These are phyloP conservation scores for Paraleonurus japonicus DNA, from an alignment of 257 asterid species.

Conservation along the genomic window DNA sequence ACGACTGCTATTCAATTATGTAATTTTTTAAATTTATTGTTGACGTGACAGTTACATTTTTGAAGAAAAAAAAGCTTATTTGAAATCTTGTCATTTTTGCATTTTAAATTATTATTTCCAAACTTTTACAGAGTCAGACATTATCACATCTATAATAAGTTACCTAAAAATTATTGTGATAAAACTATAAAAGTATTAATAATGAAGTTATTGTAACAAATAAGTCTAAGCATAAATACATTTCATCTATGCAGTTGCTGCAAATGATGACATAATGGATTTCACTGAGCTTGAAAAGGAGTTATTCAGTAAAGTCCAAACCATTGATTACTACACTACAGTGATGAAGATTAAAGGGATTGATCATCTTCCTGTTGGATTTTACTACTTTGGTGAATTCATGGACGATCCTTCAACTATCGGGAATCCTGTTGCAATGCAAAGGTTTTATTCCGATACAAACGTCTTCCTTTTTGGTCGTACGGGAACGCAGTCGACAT, in stretches of 20 bases:
- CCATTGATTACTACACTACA: conserved; percentile 75
- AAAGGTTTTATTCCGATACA: conserved; percentile 61
- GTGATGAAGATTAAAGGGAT: conserved; percentile 76
- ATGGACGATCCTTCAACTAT: conserved; percentile 74
- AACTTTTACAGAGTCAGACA: too few relatives aligned
- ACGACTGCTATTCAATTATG: too few relatives aligned
- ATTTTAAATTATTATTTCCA: too few relatives aligned
- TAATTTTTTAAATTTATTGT: too few relatives aligned
- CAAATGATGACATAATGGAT: conserved; percentile 43
- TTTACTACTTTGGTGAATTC: conserved; percentile 75
- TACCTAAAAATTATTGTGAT: too few relatives aligned
- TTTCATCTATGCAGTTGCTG: conserved; percentile 36
- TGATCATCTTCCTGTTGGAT: conserved; percentile 70
- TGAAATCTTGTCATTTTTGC: too few relatives aligned
- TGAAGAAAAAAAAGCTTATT: too few relatives aligned
- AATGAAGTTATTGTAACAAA: too few relatives aligned
- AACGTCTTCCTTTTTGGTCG: conserved; percentile 76
- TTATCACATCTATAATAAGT: too few relatives aligned
- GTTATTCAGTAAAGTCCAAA: conserved; percentile 60
- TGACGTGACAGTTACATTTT: too few relatives aligned
- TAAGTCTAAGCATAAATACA: background rate
- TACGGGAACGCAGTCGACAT: conserved; percentile 64
- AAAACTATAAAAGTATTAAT: too few relatives aligned
- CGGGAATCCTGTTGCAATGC: conserved; percentile 88
- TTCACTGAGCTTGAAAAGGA: conserved; percentile 63